Evolutionary conservation across 768 basidiomycete genomes (phyloP), one percentile per base, ranked within the genome.

Genomic region (Albatrellus ellisii): DNA sequence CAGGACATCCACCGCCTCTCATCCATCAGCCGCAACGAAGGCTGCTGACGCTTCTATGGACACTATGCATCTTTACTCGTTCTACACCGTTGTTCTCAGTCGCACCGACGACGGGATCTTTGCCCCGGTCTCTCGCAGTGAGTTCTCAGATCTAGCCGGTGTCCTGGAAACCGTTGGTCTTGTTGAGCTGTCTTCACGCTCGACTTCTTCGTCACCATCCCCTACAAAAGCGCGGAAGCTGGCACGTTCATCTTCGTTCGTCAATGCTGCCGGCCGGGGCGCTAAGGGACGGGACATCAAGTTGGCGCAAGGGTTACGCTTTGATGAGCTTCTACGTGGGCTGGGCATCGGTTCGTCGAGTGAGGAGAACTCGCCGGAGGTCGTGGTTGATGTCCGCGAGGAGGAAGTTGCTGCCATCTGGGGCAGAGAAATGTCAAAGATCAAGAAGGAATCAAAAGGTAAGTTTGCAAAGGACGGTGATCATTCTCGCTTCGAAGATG

Each of bases 81-180:
- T 77, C 56, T 88, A 89, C 51, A 56, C 61, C 27, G 54, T 64
- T 2, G 60, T 83, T 36, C 70, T 90, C 7, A 63, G 65, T 12
- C 70, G 79, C 26, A 64, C 68, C 9, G 73, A 73, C 17, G 63
- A 60, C 12, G 70, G 68, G 12, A 55, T 73, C 4, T 79, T 85
- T 46, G 61, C 69, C 2, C 66, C 79, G 3, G 82, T 80, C 2
- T 82, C 79, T 8, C 68, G 81, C 7, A 82, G 73, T 54, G 85
- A 88, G 51, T 87, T 90, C 48, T 63, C 67, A 0, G 86, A 90
- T 49, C 64, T 89, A 3, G 53, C 82, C 0, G 70, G 73, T 20
- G 62, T 88, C 36, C 61, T 90, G 27, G 86, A 90, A 59, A 82
- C 79, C 3, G 68, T 72, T 6, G 87, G 86, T 2, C 63, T 85